These are phyloP conservation scores for Neurospora sp. DNA, from an alignment of 495 filamentous ascomycete genomes.

Conservation along the genomic window DNA sequence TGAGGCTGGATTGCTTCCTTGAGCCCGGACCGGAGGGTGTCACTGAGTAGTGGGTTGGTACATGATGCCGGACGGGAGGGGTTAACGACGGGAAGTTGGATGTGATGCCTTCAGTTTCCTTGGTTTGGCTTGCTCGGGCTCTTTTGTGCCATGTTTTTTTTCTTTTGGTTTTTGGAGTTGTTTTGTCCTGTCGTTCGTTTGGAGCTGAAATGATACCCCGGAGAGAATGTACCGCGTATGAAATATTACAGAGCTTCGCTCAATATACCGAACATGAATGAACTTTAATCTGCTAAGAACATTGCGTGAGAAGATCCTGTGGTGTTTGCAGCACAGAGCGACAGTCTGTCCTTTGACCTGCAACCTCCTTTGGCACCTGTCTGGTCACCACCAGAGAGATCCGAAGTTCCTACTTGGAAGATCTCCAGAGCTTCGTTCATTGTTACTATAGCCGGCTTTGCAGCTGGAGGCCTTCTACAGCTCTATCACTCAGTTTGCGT, in stretches of 20 bases:
- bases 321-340: no score
- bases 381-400: background rate
- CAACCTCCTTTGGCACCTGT: background rate
- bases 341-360: background rate
- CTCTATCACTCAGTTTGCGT: background rate
- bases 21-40: no score
- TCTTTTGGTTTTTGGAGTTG: background rate
- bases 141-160: background rate
- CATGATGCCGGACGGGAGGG: no score
- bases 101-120: background rate
- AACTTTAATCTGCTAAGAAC: background rate
- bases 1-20: background rate
- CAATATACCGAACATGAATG: background rate
- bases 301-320: no score
- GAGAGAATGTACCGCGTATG: background rate
- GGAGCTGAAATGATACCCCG: background rate
- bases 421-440: no score
- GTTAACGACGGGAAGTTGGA: background rate
- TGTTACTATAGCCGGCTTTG: no score
- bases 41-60: no score
- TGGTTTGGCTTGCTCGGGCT: background rate
- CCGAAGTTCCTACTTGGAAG: no score
- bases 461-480: no score
- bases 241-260: background rate
- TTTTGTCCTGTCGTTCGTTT: background rate